Evolutionary conservation across 306 rosid species (phyloP).

Genomic region (Vigna radiata): DNA sequence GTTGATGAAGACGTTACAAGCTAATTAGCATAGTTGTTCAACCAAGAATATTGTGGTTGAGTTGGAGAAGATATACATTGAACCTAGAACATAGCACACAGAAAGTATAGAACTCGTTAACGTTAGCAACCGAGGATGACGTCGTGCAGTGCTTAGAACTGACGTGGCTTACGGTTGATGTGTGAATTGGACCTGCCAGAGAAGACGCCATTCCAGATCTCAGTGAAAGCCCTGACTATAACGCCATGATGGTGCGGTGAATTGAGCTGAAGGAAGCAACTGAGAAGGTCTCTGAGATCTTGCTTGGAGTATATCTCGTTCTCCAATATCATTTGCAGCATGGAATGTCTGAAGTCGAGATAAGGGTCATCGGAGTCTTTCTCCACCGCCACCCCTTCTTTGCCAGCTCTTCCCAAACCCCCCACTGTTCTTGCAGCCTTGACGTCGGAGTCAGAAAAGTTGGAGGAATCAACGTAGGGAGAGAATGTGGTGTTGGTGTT

Average conservation of each 20-base stretch:
- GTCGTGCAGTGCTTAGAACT: slow-evolving; percentile 48
- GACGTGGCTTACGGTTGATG: slow-evolving; percentile 57
- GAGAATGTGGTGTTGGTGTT: slow-evolving; percentile 54
- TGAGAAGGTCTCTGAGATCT: slow-evolving; percentile 77
- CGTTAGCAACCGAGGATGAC: neutral
- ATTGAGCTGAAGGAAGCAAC: slow-evolving; percentile 85
- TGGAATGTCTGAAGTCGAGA: slow-evolving; percentile 82
- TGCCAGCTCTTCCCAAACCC: slow-evolving; percentile 74
- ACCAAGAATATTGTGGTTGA: slow-evolving; percentile 4
- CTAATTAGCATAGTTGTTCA: slow-evolving; percentile 25
- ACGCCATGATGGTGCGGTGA: slow-evolving; percentile 81
- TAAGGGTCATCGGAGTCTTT: slow-evolving; percentile 96
- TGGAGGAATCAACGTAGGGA: slow-evolving; percentile 50
- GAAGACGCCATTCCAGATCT: slow-evolving; percentile 89
- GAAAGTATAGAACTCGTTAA: slow-evolving; percentile 24
- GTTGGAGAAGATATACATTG: slow-evolving; percentile 7
- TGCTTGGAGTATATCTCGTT: slow-evolving; percentile 88
- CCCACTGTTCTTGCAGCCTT: slow-evolving; percentile 44
- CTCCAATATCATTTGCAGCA: slow-evolving; percentile 95
- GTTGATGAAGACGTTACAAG: slow-evolving; percentile 33
- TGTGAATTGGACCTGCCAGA: slow-evolving; percentile 52
- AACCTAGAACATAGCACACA: slow-evolving; percentile 3
- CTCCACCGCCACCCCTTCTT: slow-evolving; percentile 86
- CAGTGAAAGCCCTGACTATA: slow-evolving; percentile 85
- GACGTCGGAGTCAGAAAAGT: slow-evolving; percentile 45